phyloP scores from a whole-genome alignment of 2,329 filamentous ascomycete species.

The Fusarium bulbicola region DNA sequence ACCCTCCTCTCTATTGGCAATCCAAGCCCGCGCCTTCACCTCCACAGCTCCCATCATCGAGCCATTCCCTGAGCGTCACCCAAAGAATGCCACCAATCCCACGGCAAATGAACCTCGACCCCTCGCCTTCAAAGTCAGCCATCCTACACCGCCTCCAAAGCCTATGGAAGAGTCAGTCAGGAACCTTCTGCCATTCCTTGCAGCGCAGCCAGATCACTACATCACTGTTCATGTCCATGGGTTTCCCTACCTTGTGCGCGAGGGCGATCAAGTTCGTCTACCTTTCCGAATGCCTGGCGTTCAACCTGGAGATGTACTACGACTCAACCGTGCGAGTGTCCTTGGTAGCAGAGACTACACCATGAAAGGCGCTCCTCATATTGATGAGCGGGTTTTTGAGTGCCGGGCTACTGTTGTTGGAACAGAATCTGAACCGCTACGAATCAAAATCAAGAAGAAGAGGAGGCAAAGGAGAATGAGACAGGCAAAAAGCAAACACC shows the following conservation, averaged over 20 bases:
- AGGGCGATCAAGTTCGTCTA: conserved; percentile 78
- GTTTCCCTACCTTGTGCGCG: conserved; percentile 80
- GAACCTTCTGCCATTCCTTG: conserved; percentile 74
- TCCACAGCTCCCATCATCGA: conserved; percentile 59
- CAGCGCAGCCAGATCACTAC: conserved; percentile 79
- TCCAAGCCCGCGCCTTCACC: conserved; percentile 43
- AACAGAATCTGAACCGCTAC: conserved; percentile 81
- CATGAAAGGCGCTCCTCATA: conserved; percentile 79
- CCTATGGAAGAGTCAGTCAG: conserved; percentile 65
- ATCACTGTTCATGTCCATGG: conserved; percentile 83
- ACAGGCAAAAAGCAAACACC: conserved; percentile 87
- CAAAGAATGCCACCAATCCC: conserved; percentile 52
- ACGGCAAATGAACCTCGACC: conserved; percentile 46
- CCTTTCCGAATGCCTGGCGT: conserved; percentile 83
- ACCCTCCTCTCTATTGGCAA: conserved; percentile 39
- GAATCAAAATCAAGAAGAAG: conserved; percentile 84
- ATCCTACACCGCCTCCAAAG: conserved; percentile 46
- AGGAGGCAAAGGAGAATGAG: conserved; percentile 76
- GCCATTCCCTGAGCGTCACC: conserved; percentile 46
- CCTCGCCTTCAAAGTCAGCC: conserved; percentile 53
- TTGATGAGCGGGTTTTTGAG: conserved; percentile 85
- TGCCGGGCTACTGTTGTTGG: conserved; percentile 88
- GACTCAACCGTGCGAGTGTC: conserved; percentile 83
- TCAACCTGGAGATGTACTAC: conserved; percentile 82
- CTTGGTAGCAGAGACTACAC: conserved; percentile 92